These are phyloP conservation scores for Exophiala viscosa DNA, from an alignment of 2,329 filamentous ascomycete species.

Conservation along the genomic window DNA sequence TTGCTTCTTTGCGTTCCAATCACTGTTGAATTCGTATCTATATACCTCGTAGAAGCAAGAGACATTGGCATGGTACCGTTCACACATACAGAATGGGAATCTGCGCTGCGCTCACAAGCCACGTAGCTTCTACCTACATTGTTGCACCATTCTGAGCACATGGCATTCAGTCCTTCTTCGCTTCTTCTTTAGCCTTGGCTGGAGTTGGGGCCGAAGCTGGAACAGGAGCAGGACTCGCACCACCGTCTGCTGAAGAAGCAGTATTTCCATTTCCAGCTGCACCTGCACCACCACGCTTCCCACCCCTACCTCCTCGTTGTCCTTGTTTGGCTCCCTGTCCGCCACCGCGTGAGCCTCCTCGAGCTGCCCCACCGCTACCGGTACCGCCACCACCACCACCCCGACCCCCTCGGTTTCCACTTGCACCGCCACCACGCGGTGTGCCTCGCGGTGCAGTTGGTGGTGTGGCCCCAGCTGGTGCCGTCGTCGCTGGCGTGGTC, in stretches of 20 bases:
- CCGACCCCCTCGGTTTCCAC: conserved; percentile 21
- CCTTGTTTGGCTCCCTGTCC: conserved; percentile 12
- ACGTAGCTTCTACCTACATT: no score
- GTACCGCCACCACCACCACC: conserved; percentile 27
- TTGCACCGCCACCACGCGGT: conserved; percentile 5
- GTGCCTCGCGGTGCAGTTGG: conserved; percentile 18
- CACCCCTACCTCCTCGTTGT: conserved; percentile 9
- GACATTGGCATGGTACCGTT: no score
- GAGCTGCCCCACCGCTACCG: conserved; percentile 22
- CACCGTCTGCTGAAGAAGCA: conserved; percentile 1
- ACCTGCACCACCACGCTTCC: conserved; percentile 12
- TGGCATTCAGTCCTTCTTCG: conserved; percentile 7
- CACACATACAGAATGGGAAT: no score
- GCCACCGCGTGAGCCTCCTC: conserved; percentile 14
- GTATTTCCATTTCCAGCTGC: no score
- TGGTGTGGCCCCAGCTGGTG: conserved; percentile 1
- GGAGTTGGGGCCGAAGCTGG: background rate
- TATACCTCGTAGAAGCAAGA: background rate
- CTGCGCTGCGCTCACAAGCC: no score
- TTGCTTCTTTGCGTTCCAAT: no score
- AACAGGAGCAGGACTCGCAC: background rate
- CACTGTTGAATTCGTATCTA: no score
- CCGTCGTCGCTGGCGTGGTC: conserved; percentile 10
- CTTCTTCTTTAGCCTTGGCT: conserved; percentile 6
- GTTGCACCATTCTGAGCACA: no score